Evolutionary conservation across 495 filamentous ascomycete genomes (phyloP).

Genomic region (Penicillium nucicola): DNA sequence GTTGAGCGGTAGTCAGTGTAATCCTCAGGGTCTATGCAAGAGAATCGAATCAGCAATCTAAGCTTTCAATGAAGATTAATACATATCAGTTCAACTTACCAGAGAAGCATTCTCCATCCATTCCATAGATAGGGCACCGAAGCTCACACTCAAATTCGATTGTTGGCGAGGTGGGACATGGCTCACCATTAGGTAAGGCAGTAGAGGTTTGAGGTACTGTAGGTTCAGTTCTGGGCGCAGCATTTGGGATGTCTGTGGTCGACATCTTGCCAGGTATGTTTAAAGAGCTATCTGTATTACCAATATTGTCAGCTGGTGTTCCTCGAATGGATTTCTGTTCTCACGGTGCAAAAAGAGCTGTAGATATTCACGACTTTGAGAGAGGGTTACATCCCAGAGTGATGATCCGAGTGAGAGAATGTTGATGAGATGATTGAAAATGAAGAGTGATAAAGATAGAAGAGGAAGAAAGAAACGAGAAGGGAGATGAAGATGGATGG

Average conservation of each 20-base stretch:
- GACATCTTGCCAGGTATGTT: background rate
- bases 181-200: background rate
- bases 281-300: no score
- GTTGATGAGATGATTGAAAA: no score
- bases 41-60: background rate
- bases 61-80: background rate
- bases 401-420: no score
- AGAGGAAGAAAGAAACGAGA: no score
- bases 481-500: no score
- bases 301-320: no score
- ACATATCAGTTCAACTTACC: background rate
- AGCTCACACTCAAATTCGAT: background rate
- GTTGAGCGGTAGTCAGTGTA: background rate
- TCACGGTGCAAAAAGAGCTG: no score
- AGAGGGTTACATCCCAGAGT: no score
- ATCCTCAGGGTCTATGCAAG: background rate
- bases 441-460: no score
- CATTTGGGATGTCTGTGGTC: background rate
- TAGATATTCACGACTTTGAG: no score
- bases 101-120: background rate
- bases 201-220: no score
- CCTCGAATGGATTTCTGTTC: no score
- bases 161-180: background rate
- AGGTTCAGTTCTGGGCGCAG: background rate
- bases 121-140: background rate